Evolutionary conservation across 495 filamentous ascomycete genomes (phyloP), one percentile per base, ranked within the genome.

Genomic region (Penicillium crystallinum): DNA sequence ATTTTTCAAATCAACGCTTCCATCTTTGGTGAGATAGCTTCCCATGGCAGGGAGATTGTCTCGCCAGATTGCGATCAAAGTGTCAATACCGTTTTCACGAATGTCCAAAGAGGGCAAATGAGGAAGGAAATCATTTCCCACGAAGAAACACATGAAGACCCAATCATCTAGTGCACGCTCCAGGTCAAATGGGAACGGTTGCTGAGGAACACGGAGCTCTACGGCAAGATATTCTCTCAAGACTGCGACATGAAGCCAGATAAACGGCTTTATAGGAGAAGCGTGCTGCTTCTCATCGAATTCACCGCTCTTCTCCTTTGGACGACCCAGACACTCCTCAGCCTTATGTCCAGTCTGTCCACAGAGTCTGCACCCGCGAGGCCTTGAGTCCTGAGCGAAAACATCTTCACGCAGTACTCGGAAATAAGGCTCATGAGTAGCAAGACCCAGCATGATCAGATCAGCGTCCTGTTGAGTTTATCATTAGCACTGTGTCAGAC

Each of bases 131-230:
- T 99, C 95, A 67, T 99, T 99, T 58, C 93, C 93, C 52, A 99
- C 93, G 66, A 99, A 99, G 72, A 95, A 99, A 75, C 93, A 99
- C 92, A 99, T 96, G 70, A 99, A 99, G 14, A 99, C 90, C 93
- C 95, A 97, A 69, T 99, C 93, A 74, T 99, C 93, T 48, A 99
- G 77, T n/a, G 95, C 93, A 57, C 93, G 81, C 65, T 99, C 93
- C 25, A 97, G 75, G 67, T 99, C 90, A 62, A 89, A 89, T 57
- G 82, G 83, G 55, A 90, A 89, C 39, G 85, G 83, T 44, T 90
- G 89, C 29, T 80, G 77, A 36, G 89, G 87, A 25, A 96, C 83
- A 58, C 87, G 77, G 50, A 99, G 81, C 68, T 99, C 93, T 46
- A 84, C 85, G 54, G 84, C 90, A 48, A 99, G 80, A 66, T 99